A percentile compares a stretch with the other conserved stretches of the same genome.
Evolutionary conservation across 2,329 filamentous ascomycete genomes (phyloP).

Genomic region (Moelleriella libera): DNA sequence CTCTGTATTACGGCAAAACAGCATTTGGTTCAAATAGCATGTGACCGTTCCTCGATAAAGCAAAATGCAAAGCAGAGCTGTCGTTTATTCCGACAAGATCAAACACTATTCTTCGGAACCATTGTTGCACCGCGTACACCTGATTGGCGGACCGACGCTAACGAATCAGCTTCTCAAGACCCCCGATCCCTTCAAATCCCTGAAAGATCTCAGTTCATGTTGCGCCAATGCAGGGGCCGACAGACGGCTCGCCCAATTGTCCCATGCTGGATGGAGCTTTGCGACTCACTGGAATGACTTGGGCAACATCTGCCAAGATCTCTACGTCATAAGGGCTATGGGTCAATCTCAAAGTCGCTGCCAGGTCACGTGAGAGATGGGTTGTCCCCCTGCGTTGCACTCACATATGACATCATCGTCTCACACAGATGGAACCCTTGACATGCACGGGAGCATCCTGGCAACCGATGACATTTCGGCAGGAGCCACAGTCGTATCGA

Average conservation of each 20-base stretch:
- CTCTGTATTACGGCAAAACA: too few relatives aligned
- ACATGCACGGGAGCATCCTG: too few relatives aligned
- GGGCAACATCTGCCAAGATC: background rate
- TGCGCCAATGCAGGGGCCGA: constrained; percentile 1
- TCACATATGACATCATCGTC: constrained; percentile 1
- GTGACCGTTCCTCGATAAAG: too few relatives aligned
- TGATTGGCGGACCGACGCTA: too few relatives aligned
- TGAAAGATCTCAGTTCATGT: background rate
- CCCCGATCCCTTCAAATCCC: background rate
- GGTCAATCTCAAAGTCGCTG: background rate
- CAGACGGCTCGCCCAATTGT: background rate
- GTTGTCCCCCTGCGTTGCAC: background rate
- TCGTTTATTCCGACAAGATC: too few relatives aligned
- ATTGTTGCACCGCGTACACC: too few relatives aligned
- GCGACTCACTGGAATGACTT: background rate
- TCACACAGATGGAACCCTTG: background rate
- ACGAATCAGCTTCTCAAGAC: background rate
- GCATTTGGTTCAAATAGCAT: too few relatives aligned
- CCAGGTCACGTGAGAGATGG: background rate
- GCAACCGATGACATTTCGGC: too few relatives aligned
- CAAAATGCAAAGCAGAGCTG: too few relatives aligned
- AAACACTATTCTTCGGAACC: too few relatives aligned
- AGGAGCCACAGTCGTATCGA: too few relatives aligned
- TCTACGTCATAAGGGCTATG: background rate
- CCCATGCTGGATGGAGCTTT: too few relatives aligned